Base-by-base conservation (phyloP, 1,284 basidiomycete genomes). In the Marasmius sp. region DNA sequence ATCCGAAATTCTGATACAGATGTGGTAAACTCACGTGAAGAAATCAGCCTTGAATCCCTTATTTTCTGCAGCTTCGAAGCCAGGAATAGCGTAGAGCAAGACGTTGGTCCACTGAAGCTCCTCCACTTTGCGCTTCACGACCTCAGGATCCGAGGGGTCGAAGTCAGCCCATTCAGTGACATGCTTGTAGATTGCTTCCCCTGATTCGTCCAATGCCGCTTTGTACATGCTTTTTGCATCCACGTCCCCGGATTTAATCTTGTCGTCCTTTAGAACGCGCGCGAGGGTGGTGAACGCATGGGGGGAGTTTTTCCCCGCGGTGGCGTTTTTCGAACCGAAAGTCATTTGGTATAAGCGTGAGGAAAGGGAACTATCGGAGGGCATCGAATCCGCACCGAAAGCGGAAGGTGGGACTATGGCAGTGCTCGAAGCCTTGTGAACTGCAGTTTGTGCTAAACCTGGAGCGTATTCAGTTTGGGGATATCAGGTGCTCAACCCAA, bases 261-360 rank as follows among this genome's bases (percentile, higher is more conserved):
- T 69, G 22, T 72, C 68, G 64, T 85, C 82, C 1, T 76, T 75
- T n/a, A 81, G 67, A 48, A 85, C 71, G 27, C 81, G 77, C 10
- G 80, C 75, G 33, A 85, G 64, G 51, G 83, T 77, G 2, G 77
- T 79, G 39, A 87, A 72, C 0, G 81, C 79, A 60, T 77, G 76
- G 6, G 27, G 55, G 34, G 50, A 54, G 27, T 68, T 58, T 61
- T 64, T 22, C 16, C 62, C 50, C 59, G 10, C 36, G 16, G 10
- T n/a, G 33, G 27, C n/a, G 9, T n/a, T 37, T n/a, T 47, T 47
- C 45, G n/a, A 18, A 8, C 56, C 18, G 54, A 69, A 8, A 33
- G 51, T 68, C 66, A 68, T 65, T 57, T 58, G 66, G 50, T n/a
- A 66, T 57, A 65, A 16, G 34, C 41, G n/a, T 55, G 59, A 60